Base-by-base conservation (phyloP, 139 green algal species). In the Micractinium sp. region DNA sequence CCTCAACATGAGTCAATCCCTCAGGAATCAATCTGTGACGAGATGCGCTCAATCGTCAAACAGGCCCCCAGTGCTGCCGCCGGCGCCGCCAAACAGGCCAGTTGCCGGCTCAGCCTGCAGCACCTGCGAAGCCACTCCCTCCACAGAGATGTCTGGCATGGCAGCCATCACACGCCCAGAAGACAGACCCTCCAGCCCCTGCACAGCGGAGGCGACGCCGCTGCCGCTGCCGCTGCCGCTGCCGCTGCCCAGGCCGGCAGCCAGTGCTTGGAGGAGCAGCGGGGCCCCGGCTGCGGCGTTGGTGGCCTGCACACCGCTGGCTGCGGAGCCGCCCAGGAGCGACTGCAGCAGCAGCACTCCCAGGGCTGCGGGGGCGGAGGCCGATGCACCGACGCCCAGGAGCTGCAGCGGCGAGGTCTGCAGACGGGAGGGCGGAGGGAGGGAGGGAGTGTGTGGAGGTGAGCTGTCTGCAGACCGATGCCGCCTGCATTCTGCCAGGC, bases 341-440 rank as follows among this genome's bases (percentile, higher is more conserved):
- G 61, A 29, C 60, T 79, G 60, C 69, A 87, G 61, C 74, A 85
- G 41, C 47, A 81, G 87, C 78, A 81, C 56, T n/a, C 84, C 84
- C 39, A 88, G 41, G 67, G 69, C 69, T 0, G 84, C 69, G 14
- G 73, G 41, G 39, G n/a, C 22, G 9, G 83, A 79, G 66, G 69
- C 36, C 15, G 84, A 81, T n/a, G 69, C 84, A 63, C 82, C 82
- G 27, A 66, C 77, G 29, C 69, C n/a, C 23, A 88, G 2, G 29
- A 88, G 69, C 84, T 69, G 41, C 84, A 88, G 69, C 0, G 84
- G 84, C 31, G 84, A 88, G 41, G 69, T 67, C 82, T 87, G 82
- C 82, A 35, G 77, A 60, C 0, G 53, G 47, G 14, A 7, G 27
- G 53, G 53, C 0, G 14, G 31, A 33, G 16, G n/a, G 29, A n/a